Evolutionary conservation across 768 basidiomycete species (phyloP).

Genomic region (Arthromyces matolae): DNA sequence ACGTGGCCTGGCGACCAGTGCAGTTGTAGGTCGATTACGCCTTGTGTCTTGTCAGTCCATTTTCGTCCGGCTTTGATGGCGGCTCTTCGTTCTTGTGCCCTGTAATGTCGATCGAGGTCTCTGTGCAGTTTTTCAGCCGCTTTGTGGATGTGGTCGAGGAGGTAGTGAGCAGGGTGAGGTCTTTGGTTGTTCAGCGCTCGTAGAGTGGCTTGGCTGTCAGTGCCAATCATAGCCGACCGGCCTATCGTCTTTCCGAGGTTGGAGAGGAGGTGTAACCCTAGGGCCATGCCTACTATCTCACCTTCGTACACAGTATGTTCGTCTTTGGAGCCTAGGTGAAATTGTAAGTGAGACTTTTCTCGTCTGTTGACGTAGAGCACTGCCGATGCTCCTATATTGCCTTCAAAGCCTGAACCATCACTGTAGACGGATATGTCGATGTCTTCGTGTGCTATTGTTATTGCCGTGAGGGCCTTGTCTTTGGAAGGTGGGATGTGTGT

Average conservation of each 20-base stretch:
- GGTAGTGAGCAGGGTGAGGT: conserved; percentile 8
- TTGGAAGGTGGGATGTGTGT: neutral
- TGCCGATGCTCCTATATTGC: conserved; percentile 2
- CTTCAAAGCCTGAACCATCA: conserved; percentile 10
- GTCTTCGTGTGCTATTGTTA: neutral
- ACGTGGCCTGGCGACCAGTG: neutral
- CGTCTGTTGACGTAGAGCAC: neutral
- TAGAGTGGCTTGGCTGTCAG: conserved; percentile 5
- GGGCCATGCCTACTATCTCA: conserved; percentile 1
- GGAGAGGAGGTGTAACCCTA: neutral
- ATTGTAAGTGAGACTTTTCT: neutral
- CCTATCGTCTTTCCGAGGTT: neutral
- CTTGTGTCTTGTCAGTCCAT: neutral
- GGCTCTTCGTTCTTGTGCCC: neutral
- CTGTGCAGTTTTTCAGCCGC: conserved; percentile 1
- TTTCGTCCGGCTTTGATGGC: neutral
- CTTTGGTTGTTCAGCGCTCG: conserved; percentile 5
- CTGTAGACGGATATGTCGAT: neutral
- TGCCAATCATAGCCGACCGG: neutral
- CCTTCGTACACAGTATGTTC: conserved; percentile 6
- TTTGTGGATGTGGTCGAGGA: conserved; percentile 3
- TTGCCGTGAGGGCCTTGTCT: neutral
- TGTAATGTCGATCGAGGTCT: neutral
- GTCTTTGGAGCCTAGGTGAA: conserved; percentile 1
- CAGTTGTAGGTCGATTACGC: neutral